Base-by-base conservation (phyloP, 768 basidiomycete species). In the Mycena galopus region DNA sequence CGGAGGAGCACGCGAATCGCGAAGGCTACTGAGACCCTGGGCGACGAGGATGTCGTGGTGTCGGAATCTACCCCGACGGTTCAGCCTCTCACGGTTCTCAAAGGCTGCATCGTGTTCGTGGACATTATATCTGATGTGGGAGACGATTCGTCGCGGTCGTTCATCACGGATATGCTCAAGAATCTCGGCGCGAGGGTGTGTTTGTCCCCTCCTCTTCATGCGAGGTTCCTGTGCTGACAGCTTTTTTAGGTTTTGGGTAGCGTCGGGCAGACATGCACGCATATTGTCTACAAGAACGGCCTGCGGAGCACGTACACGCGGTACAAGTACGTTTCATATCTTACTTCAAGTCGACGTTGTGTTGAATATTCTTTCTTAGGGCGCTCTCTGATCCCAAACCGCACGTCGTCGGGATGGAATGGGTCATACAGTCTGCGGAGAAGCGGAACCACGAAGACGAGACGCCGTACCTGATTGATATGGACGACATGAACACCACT, bases 371-470 rank as follows among this genome's bases (percentile, higher is more conserved):
- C 16, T 63, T 56, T 58, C n/a, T 3, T 19, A 55, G 60, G 55
- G 78, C 90, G 58, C 82, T 94, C 27, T 84, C 89, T 55, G 91
- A 94, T 47, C 93, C 88, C 80, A 77, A 92, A 77, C 96, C 96
- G 0, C 74, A 83, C 29, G 91, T 95, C 19, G 93, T 97, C 19
- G 93, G 94, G 10, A 94, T 96, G 75, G 92, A 90, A 21, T 96
- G 96, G 96, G 93, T 97, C 6, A 93, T 96, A 2, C 91, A 94
- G 77, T 97, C 95, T 74, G 92, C 88, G 2, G 95, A 96, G 76
- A 88, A 91, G 73, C 86, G 87, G 55, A 80, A 80, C 44, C 88
- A 82, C 55, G 88, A 93, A 4, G 93, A 92, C 27, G 95, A 95
- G 78, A 80, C 83, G 4, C 86, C 83, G 53, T 94, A 90, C 78